These are phyloP conservation scores for Knoxia roxburghii DNA, from an alignment of 257 asterid species.

Conservation along the genomic window DNA sequence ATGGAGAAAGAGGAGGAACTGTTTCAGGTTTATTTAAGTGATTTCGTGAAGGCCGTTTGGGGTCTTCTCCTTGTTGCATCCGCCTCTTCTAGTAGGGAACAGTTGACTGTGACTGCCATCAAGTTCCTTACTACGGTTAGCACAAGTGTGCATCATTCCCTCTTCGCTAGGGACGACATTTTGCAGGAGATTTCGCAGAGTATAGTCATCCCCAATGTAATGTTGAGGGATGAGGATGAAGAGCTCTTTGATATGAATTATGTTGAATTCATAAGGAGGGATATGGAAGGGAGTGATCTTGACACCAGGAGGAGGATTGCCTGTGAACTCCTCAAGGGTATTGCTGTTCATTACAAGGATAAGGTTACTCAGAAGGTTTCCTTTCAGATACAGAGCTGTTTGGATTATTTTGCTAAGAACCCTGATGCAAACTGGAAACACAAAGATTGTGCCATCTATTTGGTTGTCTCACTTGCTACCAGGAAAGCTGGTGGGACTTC, in stretches of 20 bases:
- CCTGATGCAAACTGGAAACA: conserved; percentile 84
- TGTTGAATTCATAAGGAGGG: conserved; percentile 88
- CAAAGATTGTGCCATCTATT: conserved; percentile 88
- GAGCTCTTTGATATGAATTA: conserved; percentile 89
- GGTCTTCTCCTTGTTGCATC: conserved; percentile 67
- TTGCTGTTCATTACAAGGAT: conserved; percentile 67
- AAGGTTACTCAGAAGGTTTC: conserved; percentile 71
- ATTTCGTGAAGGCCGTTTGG: conserved; percentile 90
- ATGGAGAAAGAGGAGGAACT: conserved; percentile 81
- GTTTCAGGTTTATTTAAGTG: conserved; percentile 60
- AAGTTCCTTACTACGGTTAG: conserved; percentile 80
- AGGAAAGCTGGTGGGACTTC: conserved; percentile 72
- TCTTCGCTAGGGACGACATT: conserved; percentile 70
- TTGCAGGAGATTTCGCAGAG: conserved; percentile 77
- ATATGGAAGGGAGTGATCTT: conserved; percentile 95
- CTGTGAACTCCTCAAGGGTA: conserved; percentile 95
- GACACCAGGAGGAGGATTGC: conserved; percentile 97
- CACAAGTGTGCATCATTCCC: conserved; percentile 65
- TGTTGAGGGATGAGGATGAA: conserved; percentile 95
- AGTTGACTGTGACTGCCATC: conserved; percentile 81
- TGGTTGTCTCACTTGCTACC: conserved; percentile 87
- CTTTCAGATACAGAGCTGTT: conserved; percentile 58
- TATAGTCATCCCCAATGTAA: conserved; percentile 88
- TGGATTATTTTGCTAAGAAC: conserved; percentile 61
- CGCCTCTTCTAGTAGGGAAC: conserved; percentile 59